These are phyloP conservation scores for Globisporangium splendens DNA, from an alignment of 352 stramenopile genomes.

Conservation along the genomic window DNA sequence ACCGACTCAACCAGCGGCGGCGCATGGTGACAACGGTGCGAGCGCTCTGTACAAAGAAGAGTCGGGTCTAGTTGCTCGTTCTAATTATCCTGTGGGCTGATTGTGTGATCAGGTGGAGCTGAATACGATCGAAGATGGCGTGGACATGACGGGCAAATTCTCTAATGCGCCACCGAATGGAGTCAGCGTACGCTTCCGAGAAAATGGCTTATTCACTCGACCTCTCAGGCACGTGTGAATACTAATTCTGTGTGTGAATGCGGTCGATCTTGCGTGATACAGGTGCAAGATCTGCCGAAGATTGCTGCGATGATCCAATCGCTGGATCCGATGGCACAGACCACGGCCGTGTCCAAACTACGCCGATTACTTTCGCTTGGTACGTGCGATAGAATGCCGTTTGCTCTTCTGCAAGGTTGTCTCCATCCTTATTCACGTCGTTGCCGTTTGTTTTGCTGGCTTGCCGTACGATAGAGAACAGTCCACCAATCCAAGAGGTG, in stretches of 20 bases:
- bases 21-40: constrained; percentile 44
- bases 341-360: constrained; percentile 95
- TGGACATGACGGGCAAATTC: not conserved
- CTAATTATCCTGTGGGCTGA: not conserved
- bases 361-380: constrained; percentile 96
- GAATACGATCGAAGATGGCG: not conserved
- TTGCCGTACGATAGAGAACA: constrained; percentile 74
- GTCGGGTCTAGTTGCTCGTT: not conserved
- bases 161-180: not conserved
- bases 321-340: constrained; percentile 89
- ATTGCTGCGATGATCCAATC: constrained; percentile 95
- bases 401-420: not conserved
- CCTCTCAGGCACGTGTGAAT: not conserved
- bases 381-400: constrained; percentile 21
- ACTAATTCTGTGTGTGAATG: constrained; percentile 10
- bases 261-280: too few species aligned
- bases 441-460: constrained; percentile 10
- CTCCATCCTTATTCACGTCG: too few species aligned
- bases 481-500: constrained; percentile 98
- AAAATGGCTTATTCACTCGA: too few species aligned
- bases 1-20: constrained; percentile 74
- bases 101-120: constrained; percentile 3
- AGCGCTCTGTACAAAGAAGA: not conserved
- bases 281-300: constrained; percentile 93
- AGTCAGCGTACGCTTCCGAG: constrained; percentile 2